A percentile compares a stretch with the other conserved stretches of the same genome.
phyloP scores from a whole-genome alignment of 73 alveolate species.

The Loxodes magnus region DNA sequence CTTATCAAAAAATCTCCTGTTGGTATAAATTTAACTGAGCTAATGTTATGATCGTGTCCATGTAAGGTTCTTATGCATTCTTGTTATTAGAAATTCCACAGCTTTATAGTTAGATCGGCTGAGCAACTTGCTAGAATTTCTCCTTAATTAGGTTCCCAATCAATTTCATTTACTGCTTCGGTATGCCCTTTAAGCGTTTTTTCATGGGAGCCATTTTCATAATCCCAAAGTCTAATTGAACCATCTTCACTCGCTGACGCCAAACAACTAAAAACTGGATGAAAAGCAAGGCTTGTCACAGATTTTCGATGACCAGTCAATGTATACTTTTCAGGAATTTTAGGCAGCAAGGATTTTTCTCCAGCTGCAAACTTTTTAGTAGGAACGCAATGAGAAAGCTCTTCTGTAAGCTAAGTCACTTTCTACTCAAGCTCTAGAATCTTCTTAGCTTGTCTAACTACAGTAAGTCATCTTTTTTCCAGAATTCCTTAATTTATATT shows the following conservation, averaged over 20 bases:
- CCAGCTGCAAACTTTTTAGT: too few relatives aligned
- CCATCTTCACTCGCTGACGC: conserved; percentile 82
- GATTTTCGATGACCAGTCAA: conserved; percentile 69
- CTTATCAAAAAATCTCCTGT: conserved; percentile 68
- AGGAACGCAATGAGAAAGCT: too few relatives aligned
- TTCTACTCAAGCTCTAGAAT: conserved; percentile 40
- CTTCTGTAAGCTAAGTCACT: conserved; percentile 25
- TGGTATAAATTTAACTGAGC: conserved; percentile 62
- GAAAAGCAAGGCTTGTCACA: conserved; percentile 52
- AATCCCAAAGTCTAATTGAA: conserved; percentile 79
- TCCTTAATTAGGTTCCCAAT: conserved; percentile 62
- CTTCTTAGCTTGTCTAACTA: conserved; percentile 41
- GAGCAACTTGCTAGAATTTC: conserved; percentile 57
- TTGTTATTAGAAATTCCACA: conserved; percentile 71
- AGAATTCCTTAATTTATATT: too few relatives aligned
- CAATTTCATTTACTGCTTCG: conserved; percentile 59
- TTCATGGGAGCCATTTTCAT: conserved; percentile 56
- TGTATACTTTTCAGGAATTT: conserved; percentile 45
- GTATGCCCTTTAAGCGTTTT: conserved; percentile 77
- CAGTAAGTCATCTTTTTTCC: conserved; percentile 59
- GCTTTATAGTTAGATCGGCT: conserved; percentile 69
- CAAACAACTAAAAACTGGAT: conserved; percentile 44
- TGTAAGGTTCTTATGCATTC: conserved; percentile 60
- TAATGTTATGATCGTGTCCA: conserved; percentile 91
- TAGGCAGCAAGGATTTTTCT: too few relatives aligned